Evolutionary conservation across 202 grass and related monocot species (phyloP).

Genomic region (Hordeum pubiflorum): DNA sequence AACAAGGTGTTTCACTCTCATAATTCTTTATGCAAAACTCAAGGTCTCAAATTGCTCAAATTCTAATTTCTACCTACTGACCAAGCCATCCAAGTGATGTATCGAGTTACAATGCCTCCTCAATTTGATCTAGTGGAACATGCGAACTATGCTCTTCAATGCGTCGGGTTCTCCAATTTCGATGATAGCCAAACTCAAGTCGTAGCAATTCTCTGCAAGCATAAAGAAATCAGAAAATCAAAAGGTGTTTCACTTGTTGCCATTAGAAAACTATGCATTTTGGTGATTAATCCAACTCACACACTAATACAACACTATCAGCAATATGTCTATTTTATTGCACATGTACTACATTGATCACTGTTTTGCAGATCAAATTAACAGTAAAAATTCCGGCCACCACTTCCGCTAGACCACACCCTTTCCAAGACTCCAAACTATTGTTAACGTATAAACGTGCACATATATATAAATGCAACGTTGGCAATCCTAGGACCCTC

Average conservation of each 20-base stretch:
- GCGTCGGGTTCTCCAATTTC: conserved; percentile 39
- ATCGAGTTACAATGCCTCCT: background rate
- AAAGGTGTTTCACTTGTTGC: background rate
- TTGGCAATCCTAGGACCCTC: too few relatives aligned
- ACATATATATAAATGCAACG: too few relatives aligned
- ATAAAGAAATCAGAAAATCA: background rate
- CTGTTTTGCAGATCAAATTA: too few relatives aligned
- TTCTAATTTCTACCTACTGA: background rate
- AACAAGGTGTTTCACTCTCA: background rate
- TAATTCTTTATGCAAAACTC: background rate
- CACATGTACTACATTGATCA: too few relatives aligned
- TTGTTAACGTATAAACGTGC: background rate
- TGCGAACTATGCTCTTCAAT: conserved; percentile 32
- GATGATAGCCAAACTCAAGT: conserved; percentile 41
- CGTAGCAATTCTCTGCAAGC: conserved; percentile 29
- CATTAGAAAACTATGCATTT: background rate
- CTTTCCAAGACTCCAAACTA: background rate
- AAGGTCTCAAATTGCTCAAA: background rate
- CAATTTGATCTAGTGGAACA: background rate
- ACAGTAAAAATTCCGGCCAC: background rate
- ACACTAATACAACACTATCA: too few relatives aligned
- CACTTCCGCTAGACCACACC: conserved; percentile 27
- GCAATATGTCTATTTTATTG: too few relatives aligned
- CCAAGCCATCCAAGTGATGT: background rate
- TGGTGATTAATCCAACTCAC: background rate